These are phyloP conservation scores for Cystobasidiopsis lactophilus DNA, from an alignment of 768 basidiomycete genomes.

Conservation along the genomic window DNA sequence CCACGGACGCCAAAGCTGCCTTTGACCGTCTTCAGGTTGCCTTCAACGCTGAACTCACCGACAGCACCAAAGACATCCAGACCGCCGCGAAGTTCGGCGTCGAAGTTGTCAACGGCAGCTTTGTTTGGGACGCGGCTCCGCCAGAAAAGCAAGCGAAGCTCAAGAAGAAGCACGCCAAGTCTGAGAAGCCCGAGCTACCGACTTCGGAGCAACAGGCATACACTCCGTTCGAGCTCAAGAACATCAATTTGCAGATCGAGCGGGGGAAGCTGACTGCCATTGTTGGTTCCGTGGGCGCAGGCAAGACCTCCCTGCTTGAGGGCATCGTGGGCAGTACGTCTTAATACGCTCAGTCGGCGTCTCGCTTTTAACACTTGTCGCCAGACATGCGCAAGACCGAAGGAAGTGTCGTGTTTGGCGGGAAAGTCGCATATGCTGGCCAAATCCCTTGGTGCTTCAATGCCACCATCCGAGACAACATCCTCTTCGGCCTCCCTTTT, in stretches of 20 bases:
- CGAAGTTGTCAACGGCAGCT: slow-evolving; percentile 5
- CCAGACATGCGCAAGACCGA: slow-evolving; percentile 56
- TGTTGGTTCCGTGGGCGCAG: slow-evolving; percentile 31
- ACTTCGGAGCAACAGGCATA: background rate
- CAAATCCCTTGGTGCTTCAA: slow-evolving; percentile 31
- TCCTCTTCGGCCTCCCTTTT: slow-evolving; percentile 64
- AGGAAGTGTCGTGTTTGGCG: slow-evolving; percentile 53
- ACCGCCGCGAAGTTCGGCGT: slow-evolving; percentile 20
- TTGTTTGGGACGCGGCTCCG: slow-evolving; percentile 23
- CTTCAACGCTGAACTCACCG: slow-evolving; percentile 57
- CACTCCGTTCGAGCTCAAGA: slow-evolving; percentile 38
- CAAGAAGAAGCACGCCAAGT: slow-evolving; percentile 14
- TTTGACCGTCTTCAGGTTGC: slow-evolving; percentile 47
- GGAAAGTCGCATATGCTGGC: background rate
- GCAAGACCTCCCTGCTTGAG: slow-evolving; percentile 46
- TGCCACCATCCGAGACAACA: slow-evolving; percentile 66
- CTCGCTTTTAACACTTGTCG: too few species aligned
- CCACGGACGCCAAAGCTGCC: slow-evolving; percentile 63
- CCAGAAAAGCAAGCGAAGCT: slow-evolving; percentile 19
- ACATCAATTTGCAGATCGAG: slow-evolving; percentile 47
- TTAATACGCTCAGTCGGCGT: too few species aligned
- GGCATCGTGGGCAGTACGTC: slow-evolving; percentile 34
- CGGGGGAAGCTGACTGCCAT: slow-evolving; percentile 55
- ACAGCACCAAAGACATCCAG: slow-evolving; percentile 38
- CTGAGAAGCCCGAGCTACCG: slow-evolving; percentile 1